Base-by-base conservation (phyloP, 2,329 filamentous ascomycete species). In the Trichoderma atrobrunneum region DNA sequence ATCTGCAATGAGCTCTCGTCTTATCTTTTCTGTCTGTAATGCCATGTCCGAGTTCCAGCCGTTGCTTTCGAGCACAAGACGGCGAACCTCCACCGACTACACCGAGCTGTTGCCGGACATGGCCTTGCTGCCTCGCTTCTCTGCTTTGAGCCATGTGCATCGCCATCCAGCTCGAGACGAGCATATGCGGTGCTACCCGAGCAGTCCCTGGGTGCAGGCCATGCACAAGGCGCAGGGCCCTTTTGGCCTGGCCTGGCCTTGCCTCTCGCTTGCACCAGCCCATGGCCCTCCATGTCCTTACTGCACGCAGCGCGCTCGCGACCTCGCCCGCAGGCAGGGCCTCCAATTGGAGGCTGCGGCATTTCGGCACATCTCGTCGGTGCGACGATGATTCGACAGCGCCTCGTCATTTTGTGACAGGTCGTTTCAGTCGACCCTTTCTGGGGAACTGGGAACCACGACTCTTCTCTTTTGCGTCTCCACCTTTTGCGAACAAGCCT, bases 271-370 rank as follows among this genome's bases (percentile, higher is more conserved):
- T 34, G 34, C 62, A 51, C 34, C 28, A 30, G 28, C 28, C 28
- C 28, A 30, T 30, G 28, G 28, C 28, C 24, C 26, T 21, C 16
- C 56, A 59, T 28, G 26, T 28, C 14, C n/a, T 28, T 16, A 36
- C 34, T 36, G 34, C 34, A 43, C 26, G 39, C 59, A 34, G 65
- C 65, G 67, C 66, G 28, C 65, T 69, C 65, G 65, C 65, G 36
- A 60, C 56, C 54, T 69, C 54, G 65, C 65, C 65, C 65, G 65
- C 65, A 69, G 56, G 28, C 65, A 69, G 65, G 65, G 65, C 65
- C 36, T 67, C 70, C 63, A 72, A 72, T 72, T 72, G 63, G 70
- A 68, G 51, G 39, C 70, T 72, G 63, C 70, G 70, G 70, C 32
- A 72, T 72, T 68, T 72, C 70, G 70, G 70, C 70, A 68, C 24